phyloP scores from a whole-genome alignment of 2,329 filamentous ascomycete species.

The Lecanicillium sp. region DNA sequence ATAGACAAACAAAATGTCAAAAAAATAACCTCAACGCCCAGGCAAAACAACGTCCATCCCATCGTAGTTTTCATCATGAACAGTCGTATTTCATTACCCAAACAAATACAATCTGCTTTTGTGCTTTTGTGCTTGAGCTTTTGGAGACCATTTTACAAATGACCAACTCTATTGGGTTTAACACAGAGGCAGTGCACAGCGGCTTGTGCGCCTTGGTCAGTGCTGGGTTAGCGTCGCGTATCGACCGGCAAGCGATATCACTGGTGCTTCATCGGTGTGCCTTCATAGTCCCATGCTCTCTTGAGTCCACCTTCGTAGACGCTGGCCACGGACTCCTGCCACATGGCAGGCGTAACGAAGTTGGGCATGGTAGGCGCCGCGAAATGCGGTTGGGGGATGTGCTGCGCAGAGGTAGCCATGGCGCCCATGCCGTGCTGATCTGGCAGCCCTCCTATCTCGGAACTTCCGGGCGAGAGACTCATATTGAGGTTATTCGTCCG shows the following conservation, averaged over 20 bases:
- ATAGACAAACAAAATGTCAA: not conserved
- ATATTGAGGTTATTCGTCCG: constrained; percentile 41
- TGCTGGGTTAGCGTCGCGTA: no score
- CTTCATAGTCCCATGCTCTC: constrained; percentile 52
- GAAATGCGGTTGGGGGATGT: constrained; percentile 28
- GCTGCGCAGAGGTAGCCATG: constrained; percentile 40
- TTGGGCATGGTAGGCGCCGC: constrained; percentile 40
- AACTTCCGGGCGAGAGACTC: constrained; percentile 43
- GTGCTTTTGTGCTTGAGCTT: no score
- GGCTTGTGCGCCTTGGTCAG: no score
- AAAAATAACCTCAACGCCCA: not conserved
- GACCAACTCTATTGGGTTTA: no score
- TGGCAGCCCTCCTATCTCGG: constrained; percentile 46
- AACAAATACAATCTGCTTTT: no score
- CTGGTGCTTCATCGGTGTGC: constrained; percentile 18
- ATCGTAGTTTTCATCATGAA: not conserved
- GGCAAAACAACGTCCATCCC: not conserved
- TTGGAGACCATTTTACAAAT: no score
- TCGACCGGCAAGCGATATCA: no score
- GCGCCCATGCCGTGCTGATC: constrained; percentile 34
- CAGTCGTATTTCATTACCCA: not conserved
- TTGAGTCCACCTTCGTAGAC: constrained; percentile 61
- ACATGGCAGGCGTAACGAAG: constrained; percentile 65
- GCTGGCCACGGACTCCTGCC: constrained; percentile 63
- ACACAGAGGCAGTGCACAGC: no score